Conservation (phyloP, 495 filamentous ascomycete species). For the Astrothelium macrocarpum region DNA sequence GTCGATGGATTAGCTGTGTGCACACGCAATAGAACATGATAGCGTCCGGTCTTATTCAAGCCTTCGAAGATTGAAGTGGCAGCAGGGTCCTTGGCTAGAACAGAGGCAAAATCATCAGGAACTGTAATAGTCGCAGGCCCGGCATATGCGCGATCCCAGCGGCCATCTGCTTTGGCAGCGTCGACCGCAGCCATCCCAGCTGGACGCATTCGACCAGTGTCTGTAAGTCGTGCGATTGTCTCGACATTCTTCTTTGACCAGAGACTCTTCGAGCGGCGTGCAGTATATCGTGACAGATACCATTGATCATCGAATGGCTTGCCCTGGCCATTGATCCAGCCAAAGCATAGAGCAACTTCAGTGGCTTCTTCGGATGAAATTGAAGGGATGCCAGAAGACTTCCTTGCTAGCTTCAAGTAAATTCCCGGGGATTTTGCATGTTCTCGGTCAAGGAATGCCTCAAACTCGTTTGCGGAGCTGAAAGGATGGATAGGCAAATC, state of each 20-base stretch:
- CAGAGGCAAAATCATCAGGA: slow-evolving; percentile 36
- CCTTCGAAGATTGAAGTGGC: slow-evolving; percentile 34
- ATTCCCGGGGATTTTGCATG: slow-evolving; percentile 34
- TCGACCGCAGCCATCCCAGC: slow-evolving; percentile 42
- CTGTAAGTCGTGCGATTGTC: slow-evolving; percentile 35
- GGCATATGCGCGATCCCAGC: slow-evolving; percentile 47
- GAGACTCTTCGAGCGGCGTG: slow-evolving; percentile 42
- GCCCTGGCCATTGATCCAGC: slow-evolving; percentile 52
- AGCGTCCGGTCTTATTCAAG: slow-evolving; percentile 37
- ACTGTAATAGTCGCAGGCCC: slow-evolving; percentile 36
- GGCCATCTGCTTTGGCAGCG: slow-evolving; percentile 44
- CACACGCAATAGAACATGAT: slow-evolving; percentile 36
- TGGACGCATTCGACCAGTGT: slow-evolving; percentile 38
- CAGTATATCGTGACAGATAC: slow-evolving; percentile 46
- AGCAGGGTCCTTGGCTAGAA: slow-evolving; percentile 23
- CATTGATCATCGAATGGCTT: slow-evolving; percentile 33
- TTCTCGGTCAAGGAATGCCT: slow-evolving; percentile 38
- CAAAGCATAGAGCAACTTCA: slow-evolving; percentile 46
- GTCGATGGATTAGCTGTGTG: slow-evolving; percentile 28
- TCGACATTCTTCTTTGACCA: slow-evolving; percentile 46
- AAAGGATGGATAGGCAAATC: slow-evolving; percentile 35
- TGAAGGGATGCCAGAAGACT: slow-evolving; percentile 35
- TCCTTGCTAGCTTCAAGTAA: slow-evolving; percentile 48
- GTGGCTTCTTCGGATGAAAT: slow-evolving; percentile 45
- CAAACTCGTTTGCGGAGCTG: slow-evolving; percentile 30